Percentiles rank a stretch among this genome's conserved stretches.
Conservation (phyloP, 1,139 yeast species). For the Yamadazyma conglobata region DNA sequence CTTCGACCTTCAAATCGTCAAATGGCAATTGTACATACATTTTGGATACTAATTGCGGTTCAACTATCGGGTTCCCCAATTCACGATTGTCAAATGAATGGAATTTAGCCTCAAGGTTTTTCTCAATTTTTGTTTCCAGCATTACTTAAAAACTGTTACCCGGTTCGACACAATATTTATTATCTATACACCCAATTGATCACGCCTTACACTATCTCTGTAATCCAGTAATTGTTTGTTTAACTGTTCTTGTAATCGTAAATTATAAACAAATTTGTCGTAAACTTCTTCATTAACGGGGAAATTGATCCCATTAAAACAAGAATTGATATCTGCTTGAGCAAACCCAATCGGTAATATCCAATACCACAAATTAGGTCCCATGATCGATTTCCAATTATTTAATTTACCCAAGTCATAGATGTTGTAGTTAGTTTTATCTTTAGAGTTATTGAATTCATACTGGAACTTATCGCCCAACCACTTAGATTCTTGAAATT, state of each 20-base stretch:
- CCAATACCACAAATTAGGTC: conserved; percentile 63
- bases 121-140: neutral
- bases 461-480: conserved; percentile 35
- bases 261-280: conserved; percentile 39
- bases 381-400: conserved; percentile 77
- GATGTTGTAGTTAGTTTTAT: conserved; percentile 52
- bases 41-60: neutral
- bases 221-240: conserved; percentile 40
- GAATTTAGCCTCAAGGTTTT: too few species aligned
- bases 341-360: conserved; percentile 54
- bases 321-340: conserved; percentile 20
- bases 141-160: conserved; percentile 2
- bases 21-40: conserved; percentile 46
- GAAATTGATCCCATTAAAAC: conserved; percentile 51
- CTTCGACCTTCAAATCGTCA: conserved; percentile 43
- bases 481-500: conserved; percentile 56
- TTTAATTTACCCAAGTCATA: conserved; percentile 64
- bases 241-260: conserved; percentile 45
- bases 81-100: too few species aligned
- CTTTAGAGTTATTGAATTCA: conserved; percentile 30
- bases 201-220: conserved; percentile 13
- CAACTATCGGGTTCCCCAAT: too few species aligned
- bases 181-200: conserved; percentile 1
- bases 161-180: neutral
- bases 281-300: conserved; percentile 43